Base-by-base conservation (phyloP, 148 eudicot genomes). In the Vaccinium corymbosum region DNA sequence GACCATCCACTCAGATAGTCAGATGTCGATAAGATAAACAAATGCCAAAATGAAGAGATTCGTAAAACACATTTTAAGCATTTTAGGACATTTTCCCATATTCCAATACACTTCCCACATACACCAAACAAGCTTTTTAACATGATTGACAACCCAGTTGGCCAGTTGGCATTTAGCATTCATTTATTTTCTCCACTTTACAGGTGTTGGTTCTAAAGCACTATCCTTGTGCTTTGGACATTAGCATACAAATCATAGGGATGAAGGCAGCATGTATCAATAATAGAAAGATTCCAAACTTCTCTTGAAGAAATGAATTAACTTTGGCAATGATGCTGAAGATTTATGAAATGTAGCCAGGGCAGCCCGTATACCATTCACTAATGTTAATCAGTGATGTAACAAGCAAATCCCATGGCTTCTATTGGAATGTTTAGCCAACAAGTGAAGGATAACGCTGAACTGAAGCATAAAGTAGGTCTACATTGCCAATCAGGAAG, bases 211-310 rank as follows among this genome's bases (percentile, higher is more conserved):
- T 32, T 55, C 50, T 19, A 8, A 15, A 32, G 62, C 27, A 56
- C 38, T 27, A 68, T 68, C 73, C 38, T 66, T 66, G 5, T 10
- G 10, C 35, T 25, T 12, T 11, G 16, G 86, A 92, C 92, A 10
- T 78, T 86, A 27, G 55, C 38, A 68, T 13, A 25, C 8, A 3
- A 52, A 64, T 78, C 38, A 27, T 13, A 66, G 32, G 27, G 16
- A 66, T 12, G 35, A 66, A 66, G 35, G 35, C 6, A 66, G 38
- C 72, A 3, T 13, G 32, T 27, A 16, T 27, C 2, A 4, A 25
- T 11, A 68, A 68, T 25, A 11, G 12, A 4, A 12, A 68, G 38
- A 25, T 10, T 25, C 32, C 25, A 25, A 66, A 66, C 27, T 66
- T 68, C 35, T 7, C 27, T n/a, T 22, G 12, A 62, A 62, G 11